Conservation (phyloP, 768 basidiomycete genomes). For the Dacryopinax spathularia region DNA sequence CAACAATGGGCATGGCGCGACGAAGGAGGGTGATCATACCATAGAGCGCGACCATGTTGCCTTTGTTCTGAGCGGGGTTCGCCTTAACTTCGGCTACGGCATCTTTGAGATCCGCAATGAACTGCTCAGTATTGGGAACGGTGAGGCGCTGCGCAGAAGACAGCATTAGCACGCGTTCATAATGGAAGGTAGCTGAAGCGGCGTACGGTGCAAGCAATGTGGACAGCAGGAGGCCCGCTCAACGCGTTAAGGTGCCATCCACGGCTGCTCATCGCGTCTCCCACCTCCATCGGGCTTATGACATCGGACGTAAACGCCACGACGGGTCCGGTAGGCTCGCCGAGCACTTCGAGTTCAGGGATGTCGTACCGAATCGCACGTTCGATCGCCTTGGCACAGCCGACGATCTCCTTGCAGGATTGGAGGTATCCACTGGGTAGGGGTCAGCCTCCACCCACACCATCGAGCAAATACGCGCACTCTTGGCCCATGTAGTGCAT, state of each 20-base stretch:
- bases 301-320: constrained; percentile 58
- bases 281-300: constrained; percentile 77
- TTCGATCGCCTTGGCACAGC: constrained; percentile 54
- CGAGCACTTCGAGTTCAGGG: constrained; percentile 76
- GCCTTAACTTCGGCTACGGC: constrained; percentile 57
- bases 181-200: neutral
- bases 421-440: constrained; percentile 61
- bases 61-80: constrained; percentile 46
- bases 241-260: constrained; percentile 92
- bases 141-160: constrained; percentile 49
- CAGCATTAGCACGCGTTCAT: neutral
- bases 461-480: constrained; percentile 33
- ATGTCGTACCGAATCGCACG: constrained; percentile 50
- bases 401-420: constrained; percentile 73
- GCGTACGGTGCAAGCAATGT: constrained; percentile 85
- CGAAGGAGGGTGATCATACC: constrained; percentile 33
- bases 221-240: constrained; percentile 62
- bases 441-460: neutral
- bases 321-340: constrained; percentile 78
- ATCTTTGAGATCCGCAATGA: constrained; percentile 73
- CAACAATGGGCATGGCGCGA: neutral
- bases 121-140: constrained; percentile 55
- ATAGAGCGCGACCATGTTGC: constrained; percentile 83
- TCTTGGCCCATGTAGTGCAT: constrained; percentile 84
- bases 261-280: constrained; percentile 67